These are phyloP conservation scores for Lactarius trivialis DNA, from an alignment of 768 basidiomycete species.

Conservation along the genomic window DNA sequence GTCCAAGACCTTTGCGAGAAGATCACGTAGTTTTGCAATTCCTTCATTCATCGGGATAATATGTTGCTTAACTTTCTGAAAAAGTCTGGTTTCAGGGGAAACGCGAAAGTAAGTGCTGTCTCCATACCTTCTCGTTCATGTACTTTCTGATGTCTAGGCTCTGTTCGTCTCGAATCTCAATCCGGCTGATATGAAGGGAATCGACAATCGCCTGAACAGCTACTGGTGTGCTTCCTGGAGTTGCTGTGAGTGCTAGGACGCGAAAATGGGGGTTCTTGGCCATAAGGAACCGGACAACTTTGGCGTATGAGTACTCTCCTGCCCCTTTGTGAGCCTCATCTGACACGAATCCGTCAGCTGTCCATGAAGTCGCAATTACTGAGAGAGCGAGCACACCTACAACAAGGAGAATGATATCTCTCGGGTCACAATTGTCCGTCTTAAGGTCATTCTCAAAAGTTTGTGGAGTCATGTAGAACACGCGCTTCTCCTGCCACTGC, in stretches of 20 bases:
- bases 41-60: slow-evolving; percentile 67
- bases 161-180: slow-evolving; percentile 89
- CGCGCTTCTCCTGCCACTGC: slow-evolving; percentile 75
- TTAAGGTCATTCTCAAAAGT: slow-evolving; percentile 84
- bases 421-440: slow-evolving; percentile 64
- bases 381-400: slow-evolving; percentile 50
- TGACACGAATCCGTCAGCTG: slow-evolving; percentile 27
- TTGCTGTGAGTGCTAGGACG: slow-evolving; percentile 89
- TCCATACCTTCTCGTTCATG: slow-evolving; percentile 73
- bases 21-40: slow-evolving; percentile 57
- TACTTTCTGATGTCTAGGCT: slow-evolving; percentile 84
- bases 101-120: not conserved
- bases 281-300: slow-evolving; percentile 84
- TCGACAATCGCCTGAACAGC: slow-evolving; percentile 91
- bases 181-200: slow-evolving; percentile 86
- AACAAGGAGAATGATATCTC: slow-evolving; percentile 80
- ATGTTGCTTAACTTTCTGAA: slow-evolving; percentile 68
- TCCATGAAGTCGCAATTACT: not conserved
- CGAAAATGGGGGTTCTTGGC: slow-evolving; percentile 92
- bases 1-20: slow-evolving; percentile 67
- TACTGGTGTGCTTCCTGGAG: slow-evolving; percentile 80
- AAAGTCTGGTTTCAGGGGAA: not conserved
- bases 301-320: slow-evolving; percentile 89
- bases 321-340: slow-evolving; percentile 95
- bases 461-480: slow-evolving; percentile 96